Base-by-base conservation (phyloP, 2,329 filamentous ascomycete genomes). In the Ascochyta fabae region DNA sequence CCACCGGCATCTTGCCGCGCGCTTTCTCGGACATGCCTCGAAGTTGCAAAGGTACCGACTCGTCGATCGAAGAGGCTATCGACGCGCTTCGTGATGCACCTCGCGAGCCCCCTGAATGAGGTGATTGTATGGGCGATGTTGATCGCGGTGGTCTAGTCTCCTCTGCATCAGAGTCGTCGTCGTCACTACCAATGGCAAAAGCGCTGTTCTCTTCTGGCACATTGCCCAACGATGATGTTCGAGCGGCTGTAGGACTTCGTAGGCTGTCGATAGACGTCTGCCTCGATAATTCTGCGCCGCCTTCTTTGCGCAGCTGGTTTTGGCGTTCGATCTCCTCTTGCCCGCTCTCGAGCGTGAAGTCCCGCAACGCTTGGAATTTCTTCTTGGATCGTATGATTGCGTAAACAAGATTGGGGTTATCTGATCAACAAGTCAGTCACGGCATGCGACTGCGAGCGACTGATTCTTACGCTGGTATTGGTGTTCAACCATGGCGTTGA, bases 21-120 rank as follows among this genome's bases (percentile, higher is more conserved):
- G 95, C 95, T 75, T 98, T 99, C 76, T 98, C 95, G 19, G 94
- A 97, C 91, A 98, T 96, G 50, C 92, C 92, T 53, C 91, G 86
- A 27, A 96, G 75, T 72, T 97, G 93, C 19, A 87, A 83, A 13
- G 92, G 92, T 9, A 96, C 86, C 4, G 89, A 88, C 57, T 96
- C 92, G 56, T 96, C 92, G 0, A 84, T 78, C 0, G 85, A 86
- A 0, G 84, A 85, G 26, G 86, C 85, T 19, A 89, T 80, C 0
- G 91, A 94, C 4, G 90, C 88, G 22, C 88, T 85, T 34, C 87
- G 83, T 16, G 84, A 85, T 16, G 78, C 79, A 8, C 66, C 69
- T 26, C 53, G 48, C 12, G 48, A 52, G 10, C 43, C 48, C 4
- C 48, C 53, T 9, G 41, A 41, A 19, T 63, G 64, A 9, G 58